phyloP scores from a whole-genome alignment of 1,284 basidiomycete species.

The Cryptococcus sp. region DNA sequence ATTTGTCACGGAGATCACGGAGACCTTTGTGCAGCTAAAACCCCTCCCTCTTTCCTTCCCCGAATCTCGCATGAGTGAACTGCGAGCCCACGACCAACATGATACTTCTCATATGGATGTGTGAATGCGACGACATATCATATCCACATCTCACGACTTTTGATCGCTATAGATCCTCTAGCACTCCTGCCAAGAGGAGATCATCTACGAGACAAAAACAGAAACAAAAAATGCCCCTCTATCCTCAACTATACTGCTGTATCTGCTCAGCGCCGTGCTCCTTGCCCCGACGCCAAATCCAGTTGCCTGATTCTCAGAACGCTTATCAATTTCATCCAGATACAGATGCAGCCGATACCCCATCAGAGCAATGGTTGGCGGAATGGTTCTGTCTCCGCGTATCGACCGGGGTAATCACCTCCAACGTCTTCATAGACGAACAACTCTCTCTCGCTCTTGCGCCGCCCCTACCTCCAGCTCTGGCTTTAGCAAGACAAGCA shows the following conservation, averaged over 20 bases:
- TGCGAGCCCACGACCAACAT: no score
- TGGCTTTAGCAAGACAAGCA: background rate
- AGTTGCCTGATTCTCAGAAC: background rate
- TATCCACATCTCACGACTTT: no score
- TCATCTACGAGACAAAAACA: no score
- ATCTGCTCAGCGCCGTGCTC: background rate
- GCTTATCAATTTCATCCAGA: background rate
- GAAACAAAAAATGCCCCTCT: background rate
- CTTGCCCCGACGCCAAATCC: background rate
- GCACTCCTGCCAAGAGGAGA: no score
- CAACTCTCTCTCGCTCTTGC: background rate
- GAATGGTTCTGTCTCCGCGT: constrained; percentile 17
- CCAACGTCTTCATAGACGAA: constrained; percentile 3
- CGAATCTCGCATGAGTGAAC: no score
- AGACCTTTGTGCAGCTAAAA: no score
- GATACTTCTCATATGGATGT: no score
- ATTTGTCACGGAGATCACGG: no score
- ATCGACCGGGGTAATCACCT: constrained; percentile 11
- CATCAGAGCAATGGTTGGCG: constrained; percentile 11
- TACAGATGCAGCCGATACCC: no score
- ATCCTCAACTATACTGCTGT: background rate
- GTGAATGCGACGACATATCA: no score
- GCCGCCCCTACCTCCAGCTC: background rate
- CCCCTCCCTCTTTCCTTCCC: no score
- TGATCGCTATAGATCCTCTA: no score